A percentile compares a stretch with the other conserved stretches of the same genome.
Conservation (phyloP, 192 early-diverging fungal species). For the Phlyctochytrium planicorne region DNA sequence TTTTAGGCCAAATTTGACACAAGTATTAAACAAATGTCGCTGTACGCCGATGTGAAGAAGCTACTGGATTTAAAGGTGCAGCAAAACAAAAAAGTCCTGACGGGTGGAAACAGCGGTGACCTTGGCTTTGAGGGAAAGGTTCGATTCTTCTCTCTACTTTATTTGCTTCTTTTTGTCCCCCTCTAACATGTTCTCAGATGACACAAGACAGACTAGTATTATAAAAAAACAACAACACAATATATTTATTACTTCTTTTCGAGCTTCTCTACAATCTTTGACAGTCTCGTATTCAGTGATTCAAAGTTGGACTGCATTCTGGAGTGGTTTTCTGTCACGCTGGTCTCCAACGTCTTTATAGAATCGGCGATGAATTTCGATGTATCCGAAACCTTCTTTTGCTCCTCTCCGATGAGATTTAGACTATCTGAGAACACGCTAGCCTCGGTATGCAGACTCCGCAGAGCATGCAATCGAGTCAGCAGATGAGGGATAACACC, state of each 20-base stretch:
- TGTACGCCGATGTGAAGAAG: constrained; percentile 43
- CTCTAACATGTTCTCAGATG: no score
- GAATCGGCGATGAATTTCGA: constrained; percentile 57
- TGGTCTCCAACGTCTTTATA: constrained; percentile 24
- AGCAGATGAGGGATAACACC: constrained; percentile 77
- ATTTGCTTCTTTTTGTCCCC: no score
- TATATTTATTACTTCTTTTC: neutral
- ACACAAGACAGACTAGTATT: constrained; percentile 25
- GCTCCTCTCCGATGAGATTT: constrained; percentile 68
- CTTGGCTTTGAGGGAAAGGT: constrained; percentile 8
- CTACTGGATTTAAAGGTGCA: constrained; percentile 37
- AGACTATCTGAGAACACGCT: constrained; percentile 74
- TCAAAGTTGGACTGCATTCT: constrained; percentile 37
- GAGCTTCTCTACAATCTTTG: constrained; percentile 17
- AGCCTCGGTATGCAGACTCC: constrained; percentile 79
- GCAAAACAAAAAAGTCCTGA: constrained; percentile 38
- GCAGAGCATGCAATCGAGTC: constrained; percentile 72
- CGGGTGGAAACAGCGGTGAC: constrained; percentile 18
- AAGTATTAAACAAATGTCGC: constrained; percentile 44
- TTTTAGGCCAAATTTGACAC: constrained; percentile 42
- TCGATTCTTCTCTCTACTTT: neutral
- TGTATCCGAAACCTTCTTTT: constrained; percentile 66
- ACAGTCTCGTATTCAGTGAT: constrained; percentile 23
- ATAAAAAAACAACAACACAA: neutral
- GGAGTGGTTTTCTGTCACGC: constrained; percentile 31